Evolutionary conservation across 345 rosid genomes (phyloP), one percentile per base, ranked within the genome.

Genomic region (Acer yangbiense): DNA sequence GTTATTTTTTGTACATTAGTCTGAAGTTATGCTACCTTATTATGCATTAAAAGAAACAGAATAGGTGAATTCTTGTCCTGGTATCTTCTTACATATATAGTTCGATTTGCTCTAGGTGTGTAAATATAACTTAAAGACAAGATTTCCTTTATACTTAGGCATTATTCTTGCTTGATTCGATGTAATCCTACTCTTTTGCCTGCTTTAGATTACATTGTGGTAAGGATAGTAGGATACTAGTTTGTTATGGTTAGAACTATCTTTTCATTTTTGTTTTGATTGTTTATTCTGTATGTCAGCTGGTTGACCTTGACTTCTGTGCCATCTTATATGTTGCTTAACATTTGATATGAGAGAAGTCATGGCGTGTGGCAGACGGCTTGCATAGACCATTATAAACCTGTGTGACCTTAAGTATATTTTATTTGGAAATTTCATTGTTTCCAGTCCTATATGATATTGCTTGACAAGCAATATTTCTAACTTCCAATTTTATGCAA

Each of bases 401-500:
- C 21, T 46, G 35, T 50, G 43, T 70, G 62, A 17, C 12, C 39
- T 29, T 65, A 69, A 62, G 27, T 32, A 21, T 57, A 61, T 68
- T 63, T 27, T 4, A 23, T 27, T 25, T 65, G 48, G 57, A 65
- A 58, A 25, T 48, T 63, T 23, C 61, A 9, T 21, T 23, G 35
- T 62, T 72, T 7, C 62, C 23, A 69, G 57, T 81, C 83, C 77
- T 79, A 72, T 79, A 60, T 20, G 27, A 60, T 57, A n/a, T 57
- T 4, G 9, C 6, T n/a, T 10, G 13, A 46, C 50, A 11, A 10
- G 35, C 5, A 48, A 7, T 46, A 46, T 63, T 18, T 25, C 48
- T 65, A 52, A 55, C 66, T 71, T 7, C 69, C 39, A 68, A 67
- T 81, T 86, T 79, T 76, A 69, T 78, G 80, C 77, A 27, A 46